Percentiles rank a stretch among this genome's conserved stretches.
Conservation (phyloP, 2,329 filamentous ascomycete genomes). For the Malbranchea cinnamomea region DNA sequence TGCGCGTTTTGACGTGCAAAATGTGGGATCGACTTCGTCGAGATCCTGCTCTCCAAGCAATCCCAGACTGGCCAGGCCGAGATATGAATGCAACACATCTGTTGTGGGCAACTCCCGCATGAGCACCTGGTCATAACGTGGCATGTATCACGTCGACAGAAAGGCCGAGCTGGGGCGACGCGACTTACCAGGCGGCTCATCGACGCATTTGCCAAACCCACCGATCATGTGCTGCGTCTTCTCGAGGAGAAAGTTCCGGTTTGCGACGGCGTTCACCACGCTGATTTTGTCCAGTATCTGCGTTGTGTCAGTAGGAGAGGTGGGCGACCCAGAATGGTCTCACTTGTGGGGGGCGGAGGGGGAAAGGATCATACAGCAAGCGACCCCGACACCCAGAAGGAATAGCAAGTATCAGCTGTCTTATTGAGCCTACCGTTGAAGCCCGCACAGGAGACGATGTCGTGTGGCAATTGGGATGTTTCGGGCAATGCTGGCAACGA, state of each 20-base stretch:
- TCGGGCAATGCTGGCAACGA: slow-evolving; percentile 16
- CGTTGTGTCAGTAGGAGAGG: too few relatives aligned
- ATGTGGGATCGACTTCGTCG: slow-evolving; percentile 54
- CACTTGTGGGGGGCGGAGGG: neutral
- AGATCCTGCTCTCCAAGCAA: slow-evolving; percentile 56
- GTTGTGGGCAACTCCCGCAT: slow-evolving; percentile 13
- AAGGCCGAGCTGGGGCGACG: slow-evolving; percentile 25
- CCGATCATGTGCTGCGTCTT: slow-evolving; percentile 78
- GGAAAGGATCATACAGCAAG: slow-evolving; percentile 25
- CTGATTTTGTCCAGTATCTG: slow-evolving; percentile 44
- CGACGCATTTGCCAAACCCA: slow-evolving; percentile 61
- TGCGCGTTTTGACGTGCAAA: slow-evolving; percentile 53
- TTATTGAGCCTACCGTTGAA: slow-evolving; percentile 91
- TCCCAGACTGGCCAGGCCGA: slow-evolving; percentile 68
- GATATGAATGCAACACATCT: slow-evolving; percentile 76
- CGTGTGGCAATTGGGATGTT: slow-evolving; percentile 8
- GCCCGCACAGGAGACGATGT: slow-evolving; percentile 43
- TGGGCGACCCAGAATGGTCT: too few relatives aligned
- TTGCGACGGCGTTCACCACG: slow-evolving; percentile 44
- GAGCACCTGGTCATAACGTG: slow-evolving; percentile 11
- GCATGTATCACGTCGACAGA: slow-evolving; percentile 30
- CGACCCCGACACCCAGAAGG: slow-evolving; percentile 74
- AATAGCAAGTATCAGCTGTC: slow-evolving; percentile 85
- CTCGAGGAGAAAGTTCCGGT: slow-evolving; percentile 65
- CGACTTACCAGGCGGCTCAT: slow-evolving; percentile 48